Evolutionary conservation across 2,329 filamentous ascomycete genomes (phyloP), one percentile per base, ranked within the genome.

Genomic region (Colletotrichum noveboracense): DNA sequence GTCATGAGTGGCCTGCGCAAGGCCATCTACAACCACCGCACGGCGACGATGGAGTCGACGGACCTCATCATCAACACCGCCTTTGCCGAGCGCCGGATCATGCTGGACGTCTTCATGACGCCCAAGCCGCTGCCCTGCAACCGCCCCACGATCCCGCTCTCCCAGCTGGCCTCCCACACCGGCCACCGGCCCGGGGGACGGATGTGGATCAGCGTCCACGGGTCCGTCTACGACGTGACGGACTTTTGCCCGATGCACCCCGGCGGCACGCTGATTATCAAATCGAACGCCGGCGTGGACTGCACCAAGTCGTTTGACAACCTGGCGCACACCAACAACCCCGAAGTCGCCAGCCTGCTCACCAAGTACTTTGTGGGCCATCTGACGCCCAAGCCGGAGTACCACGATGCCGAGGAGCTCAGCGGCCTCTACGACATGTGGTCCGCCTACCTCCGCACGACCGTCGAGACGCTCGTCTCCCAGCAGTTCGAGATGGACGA

Each of bases 81-180:
- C 0, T 90, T 91, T 74, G 89, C 89, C 0, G 89, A 91, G 80
- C 83, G 89, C 2, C 84, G 89, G 9, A 89, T 91, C 78, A 91
- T 91, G 89, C 81, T 90, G 0, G 89, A 91, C 71, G 88, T 91
- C 43, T 91, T 91, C 80, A 90, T 90, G 89, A 87, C 88, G 2
- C 89, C 89, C 1, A 89, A 87, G 74, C 86, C 89, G 0, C 84
- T 90, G 4, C 87, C 88, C 0, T 89, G 87, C 79, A 88, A 89
- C 60, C 82, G 87, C 1, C 87, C 88, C 0, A 88, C 87, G 0
- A 89, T 90, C 21, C 85, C 88, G 0, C 80, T 89, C 5, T 89
- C 89, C 0, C 83, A 88, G 72, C 82, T 91, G 7, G 87, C 89
- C 10, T 79, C 84, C 5, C 85, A 91, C 62, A 91, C 89, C 0